Evolutionary conservation across 495 filamentous ascomycete species (phyloP).

Genomic region (Astrothelium macrocarpum): DNA sequence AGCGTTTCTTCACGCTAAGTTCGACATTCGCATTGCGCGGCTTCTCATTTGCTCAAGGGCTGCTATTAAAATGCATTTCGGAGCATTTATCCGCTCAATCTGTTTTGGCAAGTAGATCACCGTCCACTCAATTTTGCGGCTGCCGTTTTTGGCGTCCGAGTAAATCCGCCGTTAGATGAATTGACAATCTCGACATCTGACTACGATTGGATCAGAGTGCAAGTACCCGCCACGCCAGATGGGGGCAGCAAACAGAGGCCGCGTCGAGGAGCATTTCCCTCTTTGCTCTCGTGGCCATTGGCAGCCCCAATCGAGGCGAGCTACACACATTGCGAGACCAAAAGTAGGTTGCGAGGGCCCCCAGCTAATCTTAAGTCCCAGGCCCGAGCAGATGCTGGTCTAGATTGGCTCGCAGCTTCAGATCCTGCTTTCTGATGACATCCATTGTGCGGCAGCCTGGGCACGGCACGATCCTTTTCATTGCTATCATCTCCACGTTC

Average conservation of each 20-base stretch:
- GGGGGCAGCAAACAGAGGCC: neutral
- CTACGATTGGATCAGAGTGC: neutral
- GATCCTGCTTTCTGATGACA: neutral
- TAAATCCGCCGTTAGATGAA: neutral
- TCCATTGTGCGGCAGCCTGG: neutral
- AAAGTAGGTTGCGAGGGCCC: neutral
- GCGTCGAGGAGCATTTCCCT: neutral
- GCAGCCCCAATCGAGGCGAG: neutral
- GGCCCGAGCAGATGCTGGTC: neutral
- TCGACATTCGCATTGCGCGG: neutral
- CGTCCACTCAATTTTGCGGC: neutral
- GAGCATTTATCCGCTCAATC: neutral
- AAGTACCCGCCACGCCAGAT: neutral
- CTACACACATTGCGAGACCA: neutral
- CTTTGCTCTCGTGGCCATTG: neutral
- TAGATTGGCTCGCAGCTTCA: neutral
- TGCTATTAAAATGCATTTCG: neutral
- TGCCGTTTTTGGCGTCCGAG: neutral
- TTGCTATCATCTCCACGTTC: neutral
- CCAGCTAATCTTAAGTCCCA: neutral
- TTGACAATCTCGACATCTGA: neutral
- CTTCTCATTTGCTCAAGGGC: neutral
- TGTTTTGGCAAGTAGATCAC: neutral
- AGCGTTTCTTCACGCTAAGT: neutral
- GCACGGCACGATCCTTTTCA: slow-evolving; percentile 2